Evolutionary conservation across 768 basidiomycete genomes (phyloP).

Genomic region (Leccinum disarticulatum): DNA sequence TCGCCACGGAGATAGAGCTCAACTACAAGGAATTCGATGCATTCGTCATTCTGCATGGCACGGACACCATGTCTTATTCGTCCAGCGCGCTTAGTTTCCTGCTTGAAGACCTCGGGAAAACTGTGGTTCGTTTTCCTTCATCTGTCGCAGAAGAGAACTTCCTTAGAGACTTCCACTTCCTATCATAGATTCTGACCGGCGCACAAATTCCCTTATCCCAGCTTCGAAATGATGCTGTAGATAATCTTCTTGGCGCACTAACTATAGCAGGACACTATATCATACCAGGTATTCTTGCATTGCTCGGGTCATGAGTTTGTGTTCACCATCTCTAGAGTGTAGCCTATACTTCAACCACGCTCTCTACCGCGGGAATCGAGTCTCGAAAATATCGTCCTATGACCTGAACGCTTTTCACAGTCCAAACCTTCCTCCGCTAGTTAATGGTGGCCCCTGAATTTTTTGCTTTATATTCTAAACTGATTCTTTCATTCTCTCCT

Average conservation of each 20-base stretch:
- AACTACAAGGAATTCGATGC: slow-evolving; percentile 87
- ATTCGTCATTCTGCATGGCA: slow-evolving; percentile 88
- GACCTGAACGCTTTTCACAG: slow-evolving; percentile 83
- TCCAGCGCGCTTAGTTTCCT: slow-evolving; percentile 89
- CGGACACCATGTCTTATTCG: slow-evolving; percentile 90
- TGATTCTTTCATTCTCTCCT: slow-evolving; percentile 1
- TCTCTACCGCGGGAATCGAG: slow-evolving; percentile 82
- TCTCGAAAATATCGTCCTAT: slow-evolving; percentile 78
- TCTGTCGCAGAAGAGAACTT: neutral
- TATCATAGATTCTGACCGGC: slow-evolving; percentile 76
- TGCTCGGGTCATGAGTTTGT: neutral
- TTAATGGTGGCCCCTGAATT: slow-evolving; percentile 54
- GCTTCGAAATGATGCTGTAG: slow-evolving; percentile 90
- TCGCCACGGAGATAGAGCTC: slow-evolving; percentile 89
- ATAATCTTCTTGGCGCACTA: slow-evolving; percentile 87
- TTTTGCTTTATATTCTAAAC: neutral
- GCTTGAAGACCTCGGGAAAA: slow-evolving; percentile 90
- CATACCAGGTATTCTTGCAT: slow-evolving; percentile 67
- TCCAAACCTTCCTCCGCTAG: slow-evolving; percentile 80
- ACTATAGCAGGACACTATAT: slow-evolving; percentile 88
- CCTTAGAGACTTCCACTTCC: neutral
- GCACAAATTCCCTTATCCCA: slow-evolving; percentile 93
- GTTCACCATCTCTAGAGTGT: slow-evolving; percentile 53
- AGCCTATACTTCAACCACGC: slow-evolving; percentile 89
- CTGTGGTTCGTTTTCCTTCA: slow-evolving; percentile 54